Evolutionary conservation across 495 filamentous ascomycete species (phyloP), one percentile per base, ranked within the genome.

Genomic region (Chaetomium tenue): DNA sequence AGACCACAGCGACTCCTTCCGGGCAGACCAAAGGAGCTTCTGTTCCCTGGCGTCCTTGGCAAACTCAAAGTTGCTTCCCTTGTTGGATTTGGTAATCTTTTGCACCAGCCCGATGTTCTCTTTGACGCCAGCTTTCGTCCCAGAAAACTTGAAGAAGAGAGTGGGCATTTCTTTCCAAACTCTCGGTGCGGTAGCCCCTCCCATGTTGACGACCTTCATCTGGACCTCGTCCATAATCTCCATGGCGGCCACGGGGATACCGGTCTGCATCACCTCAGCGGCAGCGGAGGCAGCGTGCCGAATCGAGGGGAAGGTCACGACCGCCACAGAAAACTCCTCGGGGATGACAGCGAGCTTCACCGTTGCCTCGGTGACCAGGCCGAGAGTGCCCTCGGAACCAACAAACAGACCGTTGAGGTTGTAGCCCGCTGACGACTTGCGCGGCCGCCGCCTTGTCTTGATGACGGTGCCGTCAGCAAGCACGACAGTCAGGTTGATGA

Each of bases 201-300:
- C 82, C 54, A 86, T 77, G 72, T 92, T 93, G 68, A 93, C 86
- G 18, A 90, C 88, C 57, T 78, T 77, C 90, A 93, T 92, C 72
- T 91, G 88, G 0, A 91, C 88, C 60, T 92, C 89, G 68, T 92
- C 90, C 84, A 93, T 87, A 65, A 93, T 85, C 73, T 93, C 90
- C 81, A 93, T 89, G 3, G 88, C 88, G 0, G 88, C 89, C 20
- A 93, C 84, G 0, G 87, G 90, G 4, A 92, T 81, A 5, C 88
- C 90, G 18, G 85, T 81, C 59, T 88, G 83, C 79, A 93, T 87
- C 12, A 92, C 84, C 56, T 82, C 81, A 16, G 87, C 84, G 0
- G 88, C 90, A 0, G 87, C 87, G 5, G 84, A 81, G 0, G 89
- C 89, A 2, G 90, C 90, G 70, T 88, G 86, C 44, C 88, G 83